Conservation (phyloP, 164 flowering plant genomes). For the Akebia trifoliata region DNA sequence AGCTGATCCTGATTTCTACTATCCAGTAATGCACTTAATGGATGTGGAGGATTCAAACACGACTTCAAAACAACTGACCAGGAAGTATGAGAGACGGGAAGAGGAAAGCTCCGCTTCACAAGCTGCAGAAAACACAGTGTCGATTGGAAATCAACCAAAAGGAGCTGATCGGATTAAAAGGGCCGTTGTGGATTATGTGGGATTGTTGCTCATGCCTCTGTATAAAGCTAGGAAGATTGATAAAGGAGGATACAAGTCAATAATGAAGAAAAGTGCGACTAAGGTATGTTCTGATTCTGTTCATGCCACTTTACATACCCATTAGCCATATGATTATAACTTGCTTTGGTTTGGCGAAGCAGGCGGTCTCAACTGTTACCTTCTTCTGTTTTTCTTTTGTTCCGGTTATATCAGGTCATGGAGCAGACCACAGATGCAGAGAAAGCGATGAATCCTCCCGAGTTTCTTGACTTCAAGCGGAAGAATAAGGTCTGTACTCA, state of each 20-base stretch:
- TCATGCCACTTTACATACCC: neutral
- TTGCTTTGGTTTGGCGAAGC: neutral
- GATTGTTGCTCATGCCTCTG: slow-evolving; percentile 92
- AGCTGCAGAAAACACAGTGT: slow-evolving; percentile 46
- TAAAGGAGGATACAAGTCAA: slow-evolving; percentile 87
- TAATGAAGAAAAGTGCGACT: slow-evolving; percentile 92
- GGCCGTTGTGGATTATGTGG: slow-evolving; percentile 86
- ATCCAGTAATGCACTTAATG: slow-evolving; percentile 30
- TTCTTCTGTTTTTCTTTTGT: slow-evolving; percentile 6
- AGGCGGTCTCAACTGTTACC: slow-evolving; percentile 4
- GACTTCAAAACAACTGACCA: slow-evolving; percentile 26
- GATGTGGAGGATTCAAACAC: slow-evolving; percentile 85
- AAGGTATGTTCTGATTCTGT: slow-evolving; percentile 46
- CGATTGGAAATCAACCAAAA: slow-evolving; percentile 35
- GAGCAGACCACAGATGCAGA: slow-evolving; percentile 87
- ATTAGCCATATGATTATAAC: neutral
- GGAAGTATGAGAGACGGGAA: slow-evolving; percentile 36
- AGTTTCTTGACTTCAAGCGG: slow-evolving; percentile 94
- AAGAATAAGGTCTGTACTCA: slow-evolving; percentile 62
- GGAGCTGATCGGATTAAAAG: slow-evolving; percentile 77
- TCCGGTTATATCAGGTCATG: slow-evolving; percentile 65
- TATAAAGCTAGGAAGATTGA: slow-evolving; percentile 90
- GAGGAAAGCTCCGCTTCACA: slow-evolving; percentile 80
- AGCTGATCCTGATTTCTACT: slow-evolving; percentile 56
- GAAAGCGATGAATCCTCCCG: slow-evolving; percentile 71